Evolutionary conservation across 495 filamentous ascomycete species (phyloP), one percentile per base, ranked within the genome.

Genomic region (Parmelia sp.): DNA sequence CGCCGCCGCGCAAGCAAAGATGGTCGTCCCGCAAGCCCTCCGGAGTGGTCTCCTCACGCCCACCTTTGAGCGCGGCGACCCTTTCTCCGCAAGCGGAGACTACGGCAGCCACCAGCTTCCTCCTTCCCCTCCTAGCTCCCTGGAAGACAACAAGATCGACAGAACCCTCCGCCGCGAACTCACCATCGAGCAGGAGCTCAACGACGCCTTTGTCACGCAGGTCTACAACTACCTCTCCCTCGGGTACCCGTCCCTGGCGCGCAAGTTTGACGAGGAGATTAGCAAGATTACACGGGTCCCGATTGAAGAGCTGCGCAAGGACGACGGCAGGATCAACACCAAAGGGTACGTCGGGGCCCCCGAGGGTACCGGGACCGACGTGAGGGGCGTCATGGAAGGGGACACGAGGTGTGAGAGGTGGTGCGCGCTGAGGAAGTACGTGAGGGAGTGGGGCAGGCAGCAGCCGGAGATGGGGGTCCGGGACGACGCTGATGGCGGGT

Each of bases 161-260:
- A 78, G 79, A 66, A 80, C 77, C 55, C 75, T 77, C n/a, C 76
- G 78, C 61, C 70, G 75, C 21, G 79, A 81, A 65, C 80, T 84
- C 47, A 70, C 78, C 39, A 80, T 88, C 45, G 78, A 84, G 17
- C 74, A 78, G 57, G 90, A 94, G 71, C 91, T 92, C 68, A 73
- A 86, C 63, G 90, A 96, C 73, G 79, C 75, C n/a, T 93, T 96
- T 75, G 84, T 96, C 47, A 95, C 91, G 4, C 92, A 97, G 74
- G 90, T 97, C 23, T 97, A 92, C 78, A 96, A 97, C 72, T 97
- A 97, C 75, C 80, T 97, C 19, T 95, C 90, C 1, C 82, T 97
- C 27, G 92, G 92, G 5, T 97, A 95, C 72, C 90, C 92, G 11
- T 85, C 89, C 21, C 81, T 92, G 33, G 92, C 91, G 15, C 84